Evolutionary conservation across 768 basidiomycete genomes (phyloP).

Genomic region (Mycena maculata): DNA sequence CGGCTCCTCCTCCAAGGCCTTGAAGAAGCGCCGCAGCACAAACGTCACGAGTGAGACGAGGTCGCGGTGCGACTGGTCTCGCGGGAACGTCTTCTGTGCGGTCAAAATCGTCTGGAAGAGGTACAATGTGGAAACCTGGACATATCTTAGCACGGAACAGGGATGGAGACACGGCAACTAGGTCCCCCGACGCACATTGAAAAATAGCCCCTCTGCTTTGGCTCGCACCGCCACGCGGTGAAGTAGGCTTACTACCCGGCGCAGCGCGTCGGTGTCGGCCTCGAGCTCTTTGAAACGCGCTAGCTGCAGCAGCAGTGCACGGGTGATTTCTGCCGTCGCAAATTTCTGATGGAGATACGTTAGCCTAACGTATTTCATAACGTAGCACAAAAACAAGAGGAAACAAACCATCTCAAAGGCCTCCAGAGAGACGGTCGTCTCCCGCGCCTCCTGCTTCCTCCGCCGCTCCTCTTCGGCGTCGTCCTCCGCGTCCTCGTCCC

Average conservation of each 20-base stretch:
- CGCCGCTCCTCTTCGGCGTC: conserved; percentile 75
- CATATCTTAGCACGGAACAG: conserved; percentile 31
- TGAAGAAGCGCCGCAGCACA: conserved; percentile 94
- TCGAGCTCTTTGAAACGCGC: conserved; percentile 84
- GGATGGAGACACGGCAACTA: background rate
- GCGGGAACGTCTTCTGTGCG: conserved; percentile 82
- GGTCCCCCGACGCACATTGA: conserved; percentile 85
- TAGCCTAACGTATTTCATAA: conserved; percentile 22
- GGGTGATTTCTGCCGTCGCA: conserved; percentile 85
- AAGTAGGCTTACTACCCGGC: conserved; percentile 87
- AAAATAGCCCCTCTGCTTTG: conserved; percentile 95
- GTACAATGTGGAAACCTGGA: conserved; percentile 87
- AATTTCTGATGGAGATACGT: conserved; percentile 74
- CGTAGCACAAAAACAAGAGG: conserved; percentile 18
- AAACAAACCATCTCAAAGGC: conserved; percentile 85
- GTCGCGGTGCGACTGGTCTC: conserved; percentile 84
- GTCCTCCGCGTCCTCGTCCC: conserved; percentile 70
- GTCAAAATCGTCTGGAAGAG: conserved; percentile 90
- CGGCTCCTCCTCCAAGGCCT: conserved; percentile 83
- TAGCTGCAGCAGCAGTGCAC: conserved; percentile 86
- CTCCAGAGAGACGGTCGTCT: conserved; percentile 93
- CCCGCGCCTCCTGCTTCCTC: conserved; percentile 72
- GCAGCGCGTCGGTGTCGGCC: conserved; percentile 82
- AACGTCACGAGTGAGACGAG: conserved; percentile 86
- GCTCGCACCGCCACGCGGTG: conserved; percentile 92